Conservation (phyloP, 2,329 filamentous ascomycete species). For the Blumeria graminis region DNA sequence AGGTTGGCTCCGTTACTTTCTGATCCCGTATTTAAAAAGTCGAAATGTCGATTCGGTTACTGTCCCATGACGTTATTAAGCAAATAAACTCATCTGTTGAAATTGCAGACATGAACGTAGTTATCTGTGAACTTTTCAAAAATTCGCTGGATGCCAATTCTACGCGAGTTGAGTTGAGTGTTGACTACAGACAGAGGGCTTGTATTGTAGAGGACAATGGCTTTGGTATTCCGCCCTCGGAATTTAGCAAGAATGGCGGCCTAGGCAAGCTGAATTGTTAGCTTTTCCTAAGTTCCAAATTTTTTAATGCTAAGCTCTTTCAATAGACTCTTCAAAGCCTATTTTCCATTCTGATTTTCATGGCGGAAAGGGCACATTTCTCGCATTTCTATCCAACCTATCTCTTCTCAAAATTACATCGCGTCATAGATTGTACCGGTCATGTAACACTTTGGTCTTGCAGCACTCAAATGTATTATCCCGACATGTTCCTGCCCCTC, state of each 20-base stretch:
- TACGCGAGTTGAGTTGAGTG: slow-evolving; percentile 37
- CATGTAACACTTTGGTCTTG: slow-evolving; percentile 39
- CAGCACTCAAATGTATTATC: slow-evolving; percentile 44
- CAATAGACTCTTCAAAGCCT: slow-evolving; percentile 50
- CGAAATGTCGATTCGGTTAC: slow-evolving; percentile 33
- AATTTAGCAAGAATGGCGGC: slow-evolving; percentile 48
- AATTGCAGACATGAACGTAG: slow-evolving; percentile 50
- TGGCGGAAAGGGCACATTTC: slow-evolving; percentile 48
- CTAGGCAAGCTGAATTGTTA: slow-evolving; percentile 50
- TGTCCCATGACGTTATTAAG: slow-evolving; percentile 46
- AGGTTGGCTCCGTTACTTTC: no score
- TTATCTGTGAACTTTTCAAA: slow-evolving; percentile 46
- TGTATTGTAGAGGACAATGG: slow-evolving; percentile 76
- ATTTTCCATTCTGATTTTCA: slow-evolving; percentile 24
- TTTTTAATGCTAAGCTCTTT: slow-evolving; percentile 4
- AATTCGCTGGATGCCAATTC: slow-evolving; percentile 71
- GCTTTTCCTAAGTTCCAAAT: slow-evolving; percentile 12
- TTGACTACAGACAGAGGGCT: slow-evolving; percentile 53
- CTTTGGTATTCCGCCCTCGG: slow-evolving; percentile 43
- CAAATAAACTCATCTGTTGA: slow-evolving; percentile 70
- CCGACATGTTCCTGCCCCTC: slow-evolving; percentile 35
- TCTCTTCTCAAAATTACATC: slow-evolving; percentile 61
- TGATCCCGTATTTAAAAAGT: no score
- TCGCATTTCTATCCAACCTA: slow-evolving; percentile 51
- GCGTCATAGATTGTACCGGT: slow-evolving; percentile 32